Conservation (phyloP, 495 filamentous ascomycete genomes). For the Neurospora cerealis region DNA sequence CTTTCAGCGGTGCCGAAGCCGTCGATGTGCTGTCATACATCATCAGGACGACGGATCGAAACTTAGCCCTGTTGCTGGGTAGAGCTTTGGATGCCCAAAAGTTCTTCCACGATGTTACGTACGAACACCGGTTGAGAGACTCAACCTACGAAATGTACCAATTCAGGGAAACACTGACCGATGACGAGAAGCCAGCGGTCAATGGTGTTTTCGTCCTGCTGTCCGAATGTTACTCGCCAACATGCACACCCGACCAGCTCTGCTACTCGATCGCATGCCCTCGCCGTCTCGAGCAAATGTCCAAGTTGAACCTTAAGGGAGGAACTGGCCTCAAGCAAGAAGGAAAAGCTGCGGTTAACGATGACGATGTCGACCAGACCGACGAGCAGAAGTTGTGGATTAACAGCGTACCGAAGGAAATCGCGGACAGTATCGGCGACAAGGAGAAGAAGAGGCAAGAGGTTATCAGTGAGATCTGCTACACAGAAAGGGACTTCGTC, state of each 20-base stretch:
- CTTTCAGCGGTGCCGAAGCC: slow-evolving; percentile 88
- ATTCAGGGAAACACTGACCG: slow-evolving; percentile 85
- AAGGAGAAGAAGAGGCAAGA: slow-evolving; percentile 96
- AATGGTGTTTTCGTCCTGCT: slow-evolving; percentile 95
- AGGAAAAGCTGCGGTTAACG: slow-evolving; percentile 60
- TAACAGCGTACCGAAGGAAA: slow-evolving; percentile 91
- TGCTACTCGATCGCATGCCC: slow-evolving; percentile 99
- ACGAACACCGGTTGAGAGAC: slow-evolving; percentile 91
- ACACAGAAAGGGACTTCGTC: slow-evolving; percentile 97
- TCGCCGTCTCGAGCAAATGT: slow-evolving; percentile 87
- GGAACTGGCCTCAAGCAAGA: slow-evolving; percentile 78
- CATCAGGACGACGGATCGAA: slow-evolving; percentile 92
- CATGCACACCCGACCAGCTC: slow-evolving; percentile 84
- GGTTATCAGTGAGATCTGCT: slow-evolving; percentile 96
- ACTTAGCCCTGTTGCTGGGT: slow-evolving; percentile 86
- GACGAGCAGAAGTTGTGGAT: slow-evolving; percentile 99
- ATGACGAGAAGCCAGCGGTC: slow-evolving; percentile 72
- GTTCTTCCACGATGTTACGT: slow-evolving; percentile 99
- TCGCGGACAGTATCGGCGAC: slow-evolving; percentile 80
- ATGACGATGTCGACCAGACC: slow-evolving; percentile 76
- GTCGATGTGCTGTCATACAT: slow-evolving; percentile 92
- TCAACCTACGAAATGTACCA: slow-evolving; percentile 88
- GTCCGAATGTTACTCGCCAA: slow-evolving; percentile 97
- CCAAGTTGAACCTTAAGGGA: slow-evolving; percentile 81
- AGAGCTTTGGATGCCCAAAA: slow-evolving; percentile 95